phyloP scores from a whole-genome alignment of 2,329 filamentous ascomycete species.

The Hypoxylon sp. region DNA sequence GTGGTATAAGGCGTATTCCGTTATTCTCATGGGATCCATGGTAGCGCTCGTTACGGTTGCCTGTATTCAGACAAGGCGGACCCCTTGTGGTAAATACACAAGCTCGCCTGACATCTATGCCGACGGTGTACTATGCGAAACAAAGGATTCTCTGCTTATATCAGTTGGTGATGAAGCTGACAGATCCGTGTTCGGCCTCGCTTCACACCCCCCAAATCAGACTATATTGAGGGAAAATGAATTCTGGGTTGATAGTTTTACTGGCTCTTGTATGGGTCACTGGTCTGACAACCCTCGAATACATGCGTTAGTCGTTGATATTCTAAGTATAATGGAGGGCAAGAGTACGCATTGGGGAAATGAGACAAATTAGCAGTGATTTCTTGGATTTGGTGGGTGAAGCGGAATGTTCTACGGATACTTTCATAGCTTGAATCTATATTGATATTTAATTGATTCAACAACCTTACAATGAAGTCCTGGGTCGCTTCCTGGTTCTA shows the following conservation, averaged over 20 bases:
- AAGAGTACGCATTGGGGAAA: background rate
- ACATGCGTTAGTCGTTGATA: background rate
- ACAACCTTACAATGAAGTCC: background rate
- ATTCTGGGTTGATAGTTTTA: background rate
- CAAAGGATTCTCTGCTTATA: no score
- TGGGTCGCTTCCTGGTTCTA: background rate
- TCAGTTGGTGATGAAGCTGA: no score
- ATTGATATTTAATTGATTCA: background rate
- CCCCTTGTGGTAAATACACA: conserved; percentile 46
- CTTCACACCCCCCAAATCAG: no score
- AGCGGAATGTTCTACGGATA: background rate
- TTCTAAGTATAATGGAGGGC: background rate
- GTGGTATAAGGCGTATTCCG: conserved; percentile 51
- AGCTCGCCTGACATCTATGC: conserved; percentile 3
- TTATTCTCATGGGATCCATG: conserved; percentile 27
- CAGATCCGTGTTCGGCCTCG: no score
- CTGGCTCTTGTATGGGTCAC: background rate
- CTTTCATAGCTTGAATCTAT: background rate
- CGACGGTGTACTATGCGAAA: no score
- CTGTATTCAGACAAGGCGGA: conserved; percentile 44
- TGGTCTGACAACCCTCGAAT: background rate
- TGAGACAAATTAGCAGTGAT: background rate
- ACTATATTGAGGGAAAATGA: background rate
- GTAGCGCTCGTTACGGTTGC: conserved; percentile 36
- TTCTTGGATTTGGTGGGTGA: background rate